Evolutionary conservation across 2,329 filamentous ascomycete species (phyloP).

Genomic region (Rhynchosporium agropyri): DNA sequence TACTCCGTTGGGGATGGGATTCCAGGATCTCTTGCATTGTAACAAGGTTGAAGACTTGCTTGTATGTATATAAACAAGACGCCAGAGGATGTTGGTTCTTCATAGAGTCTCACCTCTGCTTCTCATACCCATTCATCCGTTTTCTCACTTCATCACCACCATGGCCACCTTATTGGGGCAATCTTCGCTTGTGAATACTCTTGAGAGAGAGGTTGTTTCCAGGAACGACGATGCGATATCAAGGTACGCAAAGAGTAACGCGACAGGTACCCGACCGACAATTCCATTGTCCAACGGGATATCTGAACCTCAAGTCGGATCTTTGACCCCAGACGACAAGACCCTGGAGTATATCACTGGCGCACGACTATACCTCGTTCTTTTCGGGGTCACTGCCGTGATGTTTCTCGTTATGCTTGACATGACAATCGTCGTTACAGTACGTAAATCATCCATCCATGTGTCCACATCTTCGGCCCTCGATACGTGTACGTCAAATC

Average conservation of each 20-base stretch:
- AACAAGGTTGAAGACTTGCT: neutral
- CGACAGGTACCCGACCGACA: neutral
- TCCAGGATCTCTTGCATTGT: neutral
- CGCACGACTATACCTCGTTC: conserved; percentile 22
- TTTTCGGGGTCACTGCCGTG: conserved; percentile 30
- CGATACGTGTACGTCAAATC: conserved; percentile 40
- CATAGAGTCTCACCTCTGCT: neutral
- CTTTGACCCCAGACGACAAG: neutral
- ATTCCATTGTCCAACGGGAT: neutral
- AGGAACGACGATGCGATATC: neutral
- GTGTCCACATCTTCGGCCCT: conserved; percentile 12
- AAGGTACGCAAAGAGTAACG: neutral
- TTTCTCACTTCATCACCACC: neutral
- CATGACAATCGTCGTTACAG: conserved; percentile 48
- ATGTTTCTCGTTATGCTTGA: conserved; percentile 37
- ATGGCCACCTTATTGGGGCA: neutral
- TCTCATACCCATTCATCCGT: neutral
- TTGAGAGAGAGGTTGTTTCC: neutral
- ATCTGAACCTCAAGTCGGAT: neutral
- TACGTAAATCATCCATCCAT: neutral
- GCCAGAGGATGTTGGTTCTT: neutral
- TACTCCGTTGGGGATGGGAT: conserved; percentile 4
- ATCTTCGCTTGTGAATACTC: neutral
- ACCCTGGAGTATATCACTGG: conserved; percentile 26
- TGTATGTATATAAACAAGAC: conserved; percentile 5